Base-by-base conservation (phyloP, 129 eudicot genomes). In the Chrysanthemum seticuspe region DNA sequence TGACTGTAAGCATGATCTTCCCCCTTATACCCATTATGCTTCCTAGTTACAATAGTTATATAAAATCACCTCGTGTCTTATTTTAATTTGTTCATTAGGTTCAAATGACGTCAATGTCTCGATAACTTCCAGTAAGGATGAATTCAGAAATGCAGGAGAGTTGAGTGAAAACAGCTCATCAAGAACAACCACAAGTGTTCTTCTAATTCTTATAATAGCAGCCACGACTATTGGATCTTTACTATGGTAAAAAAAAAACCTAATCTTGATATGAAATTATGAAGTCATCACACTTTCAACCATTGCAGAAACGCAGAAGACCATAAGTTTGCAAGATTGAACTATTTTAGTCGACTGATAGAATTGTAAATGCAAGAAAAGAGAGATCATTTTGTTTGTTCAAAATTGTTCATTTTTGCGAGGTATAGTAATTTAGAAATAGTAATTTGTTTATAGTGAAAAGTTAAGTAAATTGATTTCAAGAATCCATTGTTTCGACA, bases 101-200 rank as follows among this genome's bases (percentile, higher is more conserved):
- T 89, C 98, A 1, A 73, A 67, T 10, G 83, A 89, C 25, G 98
- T 92, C 48, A 92, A 92, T 72, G 98, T 92, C 27, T 92, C 98
- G 12, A 75, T 89, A 75, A 87, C 87, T 56, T 80, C 89, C 21
- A 77, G 92, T 45, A 85, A 86, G 67, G 91, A 83, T 31, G 95
- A 92, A 72, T 89, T 68, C 59, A 60, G 85, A 13, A 87, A 87
- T 67, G 91, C 96, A 68, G 97, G 97, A 40, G 91, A 89, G 79
- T 76, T 88, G 67, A 82, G 75, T 31, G 81, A 64, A 59, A 92
- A 85, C 75, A 72, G 79, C 45, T 76, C 96, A 68, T 79, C 85
- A 18, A 82, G 64, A 31, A 84, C 58, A 69, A 80, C 52, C 55
- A 16, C 68, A 65, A 47, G 48, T 57, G 48, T 78, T 45, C 47